These are phyloP conservation scores for Globisporangium cylindrosporum DNA, from an alignment of 352 stramenopile genomes.

Conservation along the genomic window DNA sequence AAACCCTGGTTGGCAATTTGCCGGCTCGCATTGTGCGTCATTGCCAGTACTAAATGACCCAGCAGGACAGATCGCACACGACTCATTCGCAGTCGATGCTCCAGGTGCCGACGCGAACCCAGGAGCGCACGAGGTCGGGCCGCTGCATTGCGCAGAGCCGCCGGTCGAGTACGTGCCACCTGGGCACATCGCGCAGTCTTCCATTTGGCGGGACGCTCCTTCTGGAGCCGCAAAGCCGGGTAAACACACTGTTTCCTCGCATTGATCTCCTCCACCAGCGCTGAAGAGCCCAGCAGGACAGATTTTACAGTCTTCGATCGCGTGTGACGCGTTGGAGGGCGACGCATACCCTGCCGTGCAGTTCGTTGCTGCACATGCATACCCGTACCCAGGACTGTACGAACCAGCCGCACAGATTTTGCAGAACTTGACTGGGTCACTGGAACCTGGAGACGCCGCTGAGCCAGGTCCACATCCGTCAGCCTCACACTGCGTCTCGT, in stretches of 20 bases:
- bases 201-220: slow-evolving; percentile 25
- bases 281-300: slow-evolving; percentile 33
- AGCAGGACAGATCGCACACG: slow-evolving; percentile 30
- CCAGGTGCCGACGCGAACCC: slow-evolving; percentile 32
- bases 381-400: slow-evolving; percentile 31
- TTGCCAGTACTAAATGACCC: slow-evolving; percentile 30
- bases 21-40: slow-evolving; percentile 26
- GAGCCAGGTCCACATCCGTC: slow-evolving; percentile 32
- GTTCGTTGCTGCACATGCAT: slow-evolving; percentile 23
- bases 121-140: slow-evolving; percentile 30
- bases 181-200: slow-evolving; percentile 34
- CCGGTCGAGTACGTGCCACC: slow-evolving; percentile 33
- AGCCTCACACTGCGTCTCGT: slow-evolving; percentile 32
- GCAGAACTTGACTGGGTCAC: slow-evolving; percentile 30
- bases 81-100: slow-evolving; percentile 25
- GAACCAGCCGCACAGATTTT: slow-evolving; percentile 28
- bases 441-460: slow-evolving; percentile 23
- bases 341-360: slow-evolving; percentile 27
- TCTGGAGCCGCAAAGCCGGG: slow-evolving; percentile 28
- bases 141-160: slow-evolving; percentile 24
- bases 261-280: slow-evolving; percentile 26
- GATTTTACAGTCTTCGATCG: slow-evolving; percentile 23
- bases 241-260: slow-evolving; percentile 27
- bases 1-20: slow-evolving; percentile 33
- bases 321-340: slow-evolving; percentile 26